Evolutionary conservation across 1,284 basidiomycete species (phyloP), one percentile per base, ranked within the genome.

Genomic region (Stygiomarasmius scandens): DNA sequence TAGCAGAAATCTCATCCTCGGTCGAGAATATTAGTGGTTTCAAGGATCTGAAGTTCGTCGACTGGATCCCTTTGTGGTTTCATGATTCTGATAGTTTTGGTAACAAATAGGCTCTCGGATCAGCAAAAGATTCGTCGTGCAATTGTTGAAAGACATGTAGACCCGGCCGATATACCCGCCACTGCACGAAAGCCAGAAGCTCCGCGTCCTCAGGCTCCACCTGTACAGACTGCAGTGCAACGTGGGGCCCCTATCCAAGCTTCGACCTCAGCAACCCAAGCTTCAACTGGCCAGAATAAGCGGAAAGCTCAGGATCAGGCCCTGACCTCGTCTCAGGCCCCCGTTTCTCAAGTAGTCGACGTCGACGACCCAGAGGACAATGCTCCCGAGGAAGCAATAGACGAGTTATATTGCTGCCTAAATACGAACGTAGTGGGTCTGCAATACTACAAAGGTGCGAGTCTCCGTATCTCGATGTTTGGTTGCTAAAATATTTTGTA

Each of bases 401-500:
- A 90, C 57, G 87, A 94, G 70, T 71, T 92, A 20, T 91, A 88
- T 66, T 81, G 85, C 50, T 77, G 74, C 11, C 58, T 85, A 65
- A 73, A 71, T 10, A 82, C 87, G 0, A 86, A 81, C 49, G 84
- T 93, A 14, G 93, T 94, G 0, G 92, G 92, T 0, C 76, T 94
- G 11, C 90, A 92, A 66, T 92, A 95, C 67, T 95, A 95, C 66
- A 77, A 77, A 66, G 89, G 89, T 84, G 32, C 23, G 22, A 36
- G 14, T 16, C 38, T 27, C 19, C 25, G 23, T 45, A 14, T 41
- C 8, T 19, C n/a, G 8, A 41, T 41, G 6, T 53, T 16, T 55
- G 38, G 58, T 41, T 54, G 57, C 29, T 32, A 5, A 29, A 61
- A 45, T 5, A 45, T 23, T 36, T 20, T 16, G 48, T 56, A 84